phyloP scores from a whole-genome alignment of 2,329 filamentous ascomycete species.

The Ophioceras dolichostomum region DNA sequence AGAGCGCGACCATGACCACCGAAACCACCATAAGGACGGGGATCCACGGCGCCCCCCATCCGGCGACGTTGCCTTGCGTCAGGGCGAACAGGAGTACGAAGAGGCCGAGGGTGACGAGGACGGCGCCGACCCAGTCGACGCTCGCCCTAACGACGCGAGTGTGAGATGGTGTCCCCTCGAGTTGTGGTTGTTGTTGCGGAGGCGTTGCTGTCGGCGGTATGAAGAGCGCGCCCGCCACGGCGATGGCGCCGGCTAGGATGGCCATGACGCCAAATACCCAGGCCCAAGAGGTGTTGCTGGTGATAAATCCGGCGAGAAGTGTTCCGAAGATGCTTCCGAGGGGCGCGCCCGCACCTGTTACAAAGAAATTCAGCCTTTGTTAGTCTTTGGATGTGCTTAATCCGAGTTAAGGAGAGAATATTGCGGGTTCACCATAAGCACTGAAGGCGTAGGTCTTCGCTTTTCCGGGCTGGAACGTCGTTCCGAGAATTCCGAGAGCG shows the following conservation, averaged over 20 bases:
- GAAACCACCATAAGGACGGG: conserved; percentile 46
- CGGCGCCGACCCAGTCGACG: conserved; percentile 56
- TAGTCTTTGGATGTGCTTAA: conserved; percentile 2
- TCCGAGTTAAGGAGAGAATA: not conserved
- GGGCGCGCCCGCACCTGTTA: conserved; percentile 46
- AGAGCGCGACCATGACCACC: conserved; percentile 39
- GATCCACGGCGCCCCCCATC: conserved; percentile 54
- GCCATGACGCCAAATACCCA: conserved; percentile 57
- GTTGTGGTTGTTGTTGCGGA: not conserved
- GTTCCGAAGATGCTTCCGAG: conserved; percentile 55
- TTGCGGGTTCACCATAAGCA: conserved; percentile 33
- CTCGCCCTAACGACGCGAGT: too few relatives aligned
- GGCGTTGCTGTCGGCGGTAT: conserved; percentile 29
- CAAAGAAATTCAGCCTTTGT: not conserved
- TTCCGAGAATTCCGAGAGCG: conserved; percentile 57
- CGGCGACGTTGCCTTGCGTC: conserved; percentile 57
- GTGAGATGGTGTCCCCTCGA: not conserved
- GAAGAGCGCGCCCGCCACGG: conserved; percentile 42
- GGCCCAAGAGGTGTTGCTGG: conserved; percentile 50
- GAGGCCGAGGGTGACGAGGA: conserved; percentile 48
- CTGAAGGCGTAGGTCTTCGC: conserved; percentile 62
- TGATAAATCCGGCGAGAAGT: conserved; percentile 49
- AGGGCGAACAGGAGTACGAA: conserved; percentile 53
- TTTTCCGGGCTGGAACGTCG: conserved; percentile 53
- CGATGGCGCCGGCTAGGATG: conserved; percentile 44